Percentiles rank a stretch among this genome's conserved stretches.
Conservation (phyloP, 768 basidiomycete genomes). For the Suillus alpinus region DNA sequence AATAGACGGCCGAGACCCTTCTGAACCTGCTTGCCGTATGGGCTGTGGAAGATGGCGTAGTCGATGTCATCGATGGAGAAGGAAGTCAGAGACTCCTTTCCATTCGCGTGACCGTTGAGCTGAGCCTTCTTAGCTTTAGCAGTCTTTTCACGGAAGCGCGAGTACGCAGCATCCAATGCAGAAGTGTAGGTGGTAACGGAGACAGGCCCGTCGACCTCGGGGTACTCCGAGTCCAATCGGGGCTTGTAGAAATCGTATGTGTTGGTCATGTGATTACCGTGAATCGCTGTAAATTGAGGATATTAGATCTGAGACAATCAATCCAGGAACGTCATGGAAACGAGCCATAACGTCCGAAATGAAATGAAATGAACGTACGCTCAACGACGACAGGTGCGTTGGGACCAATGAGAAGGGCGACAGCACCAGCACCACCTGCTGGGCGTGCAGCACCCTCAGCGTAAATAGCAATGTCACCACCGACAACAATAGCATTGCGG, state of each 20-base stretch:
- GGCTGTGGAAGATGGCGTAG: constrained; percentile 94
- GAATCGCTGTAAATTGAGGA: constrained; percentile 61
- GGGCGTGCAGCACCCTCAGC: constrained; percentile 94
- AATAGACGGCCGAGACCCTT: constrained; percentile 92
- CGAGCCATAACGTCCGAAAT: constrained; percentile 40
- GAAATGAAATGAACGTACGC: constrained; percentile 59
- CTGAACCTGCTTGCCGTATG: constrained; percentile 98
- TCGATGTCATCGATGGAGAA: constrained; percentile 86
- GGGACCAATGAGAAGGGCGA: constrained; percentile 93
- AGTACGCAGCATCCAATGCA: constrained; percentile 89
- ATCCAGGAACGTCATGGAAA: constrained; percentile 5
- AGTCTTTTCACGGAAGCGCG: constrained; percentile 78
- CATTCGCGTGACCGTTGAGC: constrained; percentile 32
- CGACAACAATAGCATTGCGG: constrained; percentile 94
- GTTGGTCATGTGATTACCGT: constrained; percentile 97
- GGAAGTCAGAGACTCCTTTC: constrained; percentile 40
- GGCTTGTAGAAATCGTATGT: constrained; percentile 99
- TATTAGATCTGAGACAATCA: constrained; percentile 8
- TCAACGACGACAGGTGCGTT: constrained; percentile 93
- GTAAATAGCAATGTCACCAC: constrained; percentile 97
- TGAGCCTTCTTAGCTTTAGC: constrained; percentile 58
- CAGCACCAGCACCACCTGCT: constrained; percentile 95
- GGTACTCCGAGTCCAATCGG: constrained; percentile 90
- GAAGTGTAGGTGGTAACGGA: constrained; percentile 94
- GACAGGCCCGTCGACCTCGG: constrained; percentile 95